Evolutionary conservation across 768 basidiomycete genomes (phyloP).

Genomic region (Suillus subaureus): DNA sequence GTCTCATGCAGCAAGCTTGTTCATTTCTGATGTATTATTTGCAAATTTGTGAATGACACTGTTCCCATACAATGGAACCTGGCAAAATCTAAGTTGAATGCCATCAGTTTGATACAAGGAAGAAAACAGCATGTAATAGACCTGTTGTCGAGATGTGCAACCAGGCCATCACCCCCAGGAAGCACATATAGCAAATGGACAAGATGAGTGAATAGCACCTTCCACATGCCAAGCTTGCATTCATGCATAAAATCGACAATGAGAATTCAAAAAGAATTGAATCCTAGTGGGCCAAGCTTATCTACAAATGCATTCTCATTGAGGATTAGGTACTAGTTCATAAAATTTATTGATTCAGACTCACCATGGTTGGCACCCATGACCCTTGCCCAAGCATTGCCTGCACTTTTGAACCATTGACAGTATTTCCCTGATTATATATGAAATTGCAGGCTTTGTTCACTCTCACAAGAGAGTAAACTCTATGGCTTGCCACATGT

Average conservation of each 20-base stretch:
- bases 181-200: slow-evolving; percentile 28
- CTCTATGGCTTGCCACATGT: too few species aligned
- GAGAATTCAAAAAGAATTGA: slow-evolving; percentile 28
- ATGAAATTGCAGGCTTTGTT: too few species aligned
- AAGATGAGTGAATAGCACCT: slow-evolving; percentile 35
- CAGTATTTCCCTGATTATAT: too few species aligned
- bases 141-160: slow-evolving; percentile 26
- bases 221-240: slow-evolving; percentile 42
- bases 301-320: too few species aligned
- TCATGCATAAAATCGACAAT: slow-evolving; percentile 41
- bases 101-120: too few species aligned
- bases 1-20: slow-evolving; percentile 25
- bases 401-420: too few species aligned
- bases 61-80: slow-evolving; percentile 25
- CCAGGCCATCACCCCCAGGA: background rate
- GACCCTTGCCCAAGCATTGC: too few species aligned
- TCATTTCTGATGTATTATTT: slow-evolving; percentile 21
- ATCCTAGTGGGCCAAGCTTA: slow-evolving; percentile 15
- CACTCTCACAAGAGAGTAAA: too few species aligned
- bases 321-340: too few species aligned
- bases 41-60: slow-evolving; percentile 22
- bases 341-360: too few species aligned
- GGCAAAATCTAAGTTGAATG: slow-evolving; percentile 11
- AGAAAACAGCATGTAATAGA: slow-evolving; percentile 13
- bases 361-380: too few species aligned